Percentiles rank a stretch among this genome's conserved stretches.
These are phyloP conservation scores for Dionaea muscipula DNA, from an alignment of 179 eudicot species.

Conservation along the genomic window DNA sequence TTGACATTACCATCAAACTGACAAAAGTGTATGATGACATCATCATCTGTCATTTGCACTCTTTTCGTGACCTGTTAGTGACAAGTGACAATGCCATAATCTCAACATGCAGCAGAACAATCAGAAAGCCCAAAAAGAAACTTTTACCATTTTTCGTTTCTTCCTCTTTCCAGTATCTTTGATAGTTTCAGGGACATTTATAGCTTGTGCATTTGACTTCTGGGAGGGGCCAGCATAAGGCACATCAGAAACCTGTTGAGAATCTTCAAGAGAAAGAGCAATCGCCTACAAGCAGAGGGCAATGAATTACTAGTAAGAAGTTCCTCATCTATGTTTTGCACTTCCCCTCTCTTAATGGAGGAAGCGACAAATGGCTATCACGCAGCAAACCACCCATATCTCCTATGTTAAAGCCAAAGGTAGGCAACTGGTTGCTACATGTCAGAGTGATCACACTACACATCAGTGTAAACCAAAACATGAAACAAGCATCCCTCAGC, in stretches of 20 bases:
- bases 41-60: constrained; percentile 84
- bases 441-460: not conserved
- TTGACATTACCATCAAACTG: constrained; percentile 68
- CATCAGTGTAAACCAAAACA: not conserved
- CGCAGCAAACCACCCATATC: no score
- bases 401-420: no score
- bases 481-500: not conserved
- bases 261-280: constrained; percentile 62
- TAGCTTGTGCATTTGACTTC: constrained; percentile 12
- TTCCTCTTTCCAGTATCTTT: constrained; percentile 38
- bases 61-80: constrained; percentile 40
- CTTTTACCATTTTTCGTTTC: constrained; percentile 42
- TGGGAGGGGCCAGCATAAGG: constrained; percentile 17
- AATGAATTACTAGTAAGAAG: not conserved
- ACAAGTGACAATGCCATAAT: not conserved
- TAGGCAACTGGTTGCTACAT: no score
- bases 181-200: constrained; percentile 18
- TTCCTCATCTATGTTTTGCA: not conserved
- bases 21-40: constrained; percentile 66
- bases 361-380: no score
- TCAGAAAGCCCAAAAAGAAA: not conserved
- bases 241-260: constrained; percentile 14
- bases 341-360: not conserved
- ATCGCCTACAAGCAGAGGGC: constrained; percentile 46
- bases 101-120: not conserved